Percentiles rank a stretch among this genome's conserved stretches.
These are phyloP conservation scores for Erigeron philadelphicus DNA, from an alignment of 140 eudicot genomes.

Conservation along the genomic window DNA sequence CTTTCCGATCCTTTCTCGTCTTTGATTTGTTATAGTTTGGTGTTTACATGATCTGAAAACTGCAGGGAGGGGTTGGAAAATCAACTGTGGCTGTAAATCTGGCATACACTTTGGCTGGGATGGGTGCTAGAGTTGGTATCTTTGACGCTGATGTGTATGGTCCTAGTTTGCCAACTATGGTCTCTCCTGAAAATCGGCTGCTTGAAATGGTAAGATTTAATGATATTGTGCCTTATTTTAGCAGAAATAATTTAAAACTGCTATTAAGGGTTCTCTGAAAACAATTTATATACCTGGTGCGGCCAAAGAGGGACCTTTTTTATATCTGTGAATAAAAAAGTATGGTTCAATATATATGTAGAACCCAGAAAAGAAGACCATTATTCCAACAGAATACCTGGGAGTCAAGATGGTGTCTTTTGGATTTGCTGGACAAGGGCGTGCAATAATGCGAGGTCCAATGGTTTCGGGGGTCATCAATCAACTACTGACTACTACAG, in stretches of 20 bases:
- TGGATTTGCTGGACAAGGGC: slow-evolving; percentile 99
- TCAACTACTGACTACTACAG: slow-evolving; percentile 91
- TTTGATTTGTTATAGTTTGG: slow-evolving; percentile 5
- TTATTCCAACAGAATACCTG: slow-evolving; percentile 92
- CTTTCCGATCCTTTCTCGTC: not conserved
- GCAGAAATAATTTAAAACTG: not conserved
- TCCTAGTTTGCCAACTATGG: slow-evolving; percentile 99
- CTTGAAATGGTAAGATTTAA: slow-evolving; percentile 76
- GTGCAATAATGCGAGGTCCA: slow-evolving; percentile 99
- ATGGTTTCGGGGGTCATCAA: slow-evolving; percentile 98
- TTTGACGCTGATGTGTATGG: slow-evolving; percentile 99
- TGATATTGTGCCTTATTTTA: not conserved
- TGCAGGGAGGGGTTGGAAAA: slow-evolving; percentile 98
- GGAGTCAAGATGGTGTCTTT: slow-evolving; percentile 94
- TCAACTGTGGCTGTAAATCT: slow-evolving; percentile 99
- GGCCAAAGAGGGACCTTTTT: slow-evolving; percentile 8
- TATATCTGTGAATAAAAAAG: not conserved
- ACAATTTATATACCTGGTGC: slow-evolving; percentile 30
- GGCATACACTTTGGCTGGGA: slow-evolving; percentile 97
- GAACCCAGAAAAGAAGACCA: slow-evolving; percentile 89
- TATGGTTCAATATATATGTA: slow-evolving; percentile 17
- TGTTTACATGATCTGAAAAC: slow-evolving; percentile 25
- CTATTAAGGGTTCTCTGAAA: not conserved
- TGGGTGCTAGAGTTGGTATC: slow-evolving; percentile 99
- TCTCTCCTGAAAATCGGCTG: slow-evolving; percentile 82